A percentile compares a stretch with the other conserved stretches of the same genome.
Conservation (phyloP, 148 eudicot genomes). For the Chenopodium album region DNA sequence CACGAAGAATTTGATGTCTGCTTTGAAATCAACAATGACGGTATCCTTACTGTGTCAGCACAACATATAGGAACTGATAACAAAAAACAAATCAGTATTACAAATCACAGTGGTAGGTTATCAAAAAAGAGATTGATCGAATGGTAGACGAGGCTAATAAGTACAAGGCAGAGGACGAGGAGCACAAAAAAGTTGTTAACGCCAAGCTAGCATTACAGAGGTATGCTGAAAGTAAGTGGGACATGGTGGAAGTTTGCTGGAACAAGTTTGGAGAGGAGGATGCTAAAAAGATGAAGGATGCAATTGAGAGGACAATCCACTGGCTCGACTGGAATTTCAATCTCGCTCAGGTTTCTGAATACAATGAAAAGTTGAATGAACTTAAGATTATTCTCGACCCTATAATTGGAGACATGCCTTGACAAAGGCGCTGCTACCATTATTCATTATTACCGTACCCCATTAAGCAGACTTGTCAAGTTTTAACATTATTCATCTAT, state of each 20-base stretch:
- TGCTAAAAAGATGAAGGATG: too few relatives aligned
- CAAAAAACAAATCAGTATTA: not conserved
- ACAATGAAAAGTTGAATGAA: too few relatives aligned
- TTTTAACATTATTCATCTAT: too few relatives aligned
- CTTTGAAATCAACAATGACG: not conserved
- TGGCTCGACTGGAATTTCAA: too few relatives aligned
- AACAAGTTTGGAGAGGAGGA: too few relatives aligned
- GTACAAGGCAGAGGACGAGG: not conserved
- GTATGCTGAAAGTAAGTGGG: not conserved
- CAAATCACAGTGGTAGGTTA: not conserved
- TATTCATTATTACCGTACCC: too few relatives aligned
- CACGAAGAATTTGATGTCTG: not conserved
- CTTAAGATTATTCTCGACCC: too few relatives aligned
- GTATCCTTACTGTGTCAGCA: conserved; percentile 4
- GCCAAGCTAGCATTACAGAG: not conserved
- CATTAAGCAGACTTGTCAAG: too few relatives aligned
- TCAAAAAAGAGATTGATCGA: not conserved
- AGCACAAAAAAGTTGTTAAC: not conserved
- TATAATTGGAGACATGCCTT: too few relatives aligned
- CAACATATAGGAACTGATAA: not conserved
- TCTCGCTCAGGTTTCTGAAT: too few relatives aligned
- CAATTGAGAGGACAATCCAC: too few relatives aligned
- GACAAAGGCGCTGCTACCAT: too few relatives aligned
- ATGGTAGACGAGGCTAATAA: not conserved
- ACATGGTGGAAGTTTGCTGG: not conserved